These are phyloP conservation scores for Eutypella sp. DNA, from an alignment of 2,329 filamentous ascomycete species.

Conservation along the genomic window DNA sequence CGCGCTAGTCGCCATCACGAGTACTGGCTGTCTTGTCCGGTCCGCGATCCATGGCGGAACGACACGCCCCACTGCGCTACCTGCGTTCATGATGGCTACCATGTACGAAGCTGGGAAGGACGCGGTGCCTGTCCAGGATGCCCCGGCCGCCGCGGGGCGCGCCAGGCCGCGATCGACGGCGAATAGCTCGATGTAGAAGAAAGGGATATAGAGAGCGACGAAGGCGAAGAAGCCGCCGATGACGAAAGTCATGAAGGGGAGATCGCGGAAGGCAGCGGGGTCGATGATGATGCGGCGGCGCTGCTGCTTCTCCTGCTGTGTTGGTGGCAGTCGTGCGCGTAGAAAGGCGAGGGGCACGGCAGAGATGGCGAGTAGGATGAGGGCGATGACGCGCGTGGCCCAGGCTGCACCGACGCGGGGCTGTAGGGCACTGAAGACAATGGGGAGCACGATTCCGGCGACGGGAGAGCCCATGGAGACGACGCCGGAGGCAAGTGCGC, in stretches of 20 bases:
- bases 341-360: slow-evolving; percentile 31
- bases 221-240: slow-evolving; percentile 35
- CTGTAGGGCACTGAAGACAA: slow-evolving; percentile 35
- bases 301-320: no score
- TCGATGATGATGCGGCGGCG: slow-evolving; percentile 30
- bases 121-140: no score
- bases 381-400: slow-evolving; percentile 40
- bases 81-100: slow-evolving; percentile 40
- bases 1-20: slow-evolving; percentile 27
- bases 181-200: slow-evolving; percentile 43
- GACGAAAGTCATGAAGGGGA: slow-evolving; percentile 33
- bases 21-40: slow-evolving; percentile 34
- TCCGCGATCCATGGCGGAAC: slow-evolving; percentile 41
- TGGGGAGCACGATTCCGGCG: slow-evolving; percentile 39
- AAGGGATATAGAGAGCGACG: slow-evolving; percentile 42
- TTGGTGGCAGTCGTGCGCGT: slow-evolving; percentile 28
- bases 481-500: slow-evolving; percentile 27
- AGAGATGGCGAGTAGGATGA: slow-evolving; percentile 30
- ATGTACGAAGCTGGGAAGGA: slow-evolving; percentile 34
- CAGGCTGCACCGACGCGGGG: slow-evolving; percentile 37
- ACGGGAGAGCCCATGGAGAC: slow-evolving; percentile 26
- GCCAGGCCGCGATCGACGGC: slow-evolving; percentile 36
- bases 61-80: slow-evolving; percentile 40
- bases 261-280: slow-evolving; percentile 31
- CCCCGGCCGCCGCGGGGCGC: no score